Base-by-base conservation (phyloP, 1,284 basidiomycete species). In the Ustilago hordei region DNA sequence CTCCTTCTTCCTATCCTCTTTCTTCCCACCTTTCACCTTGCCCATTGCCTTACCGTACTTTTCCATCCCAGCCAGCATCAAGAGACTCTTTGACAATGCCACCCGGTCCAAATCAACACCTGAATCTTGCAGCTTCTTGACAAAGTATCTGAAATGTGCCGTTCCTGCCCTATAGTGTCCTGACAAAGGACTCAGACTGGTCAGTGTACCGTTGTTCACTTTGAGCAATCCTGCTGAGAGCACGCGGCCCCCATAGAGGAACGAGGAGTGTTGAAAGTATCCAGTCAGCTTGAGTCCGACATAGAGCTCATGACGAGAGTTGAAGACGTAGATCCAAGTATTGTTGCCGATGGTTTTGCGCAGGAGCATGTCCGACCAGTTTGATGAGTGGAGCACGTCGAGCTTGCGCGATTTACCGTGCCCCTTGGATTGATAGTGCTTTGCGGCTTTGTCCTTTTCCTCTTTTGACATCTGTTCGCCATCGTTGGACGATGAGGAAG, bases 311-410 rank as follows among this genome's bases (percentile, higher is more conserved):
- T 73, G 69, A n/a, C 80, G 67, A 28, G 73, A 71, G 60, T 81
- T 82, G 64, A 75, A 76, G 48, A 83, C 81, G 60, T 82, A 83
- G 67, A 83, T 82, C 78, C 75, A 77, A 6, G 75, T 78, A 57
- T 78, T 75, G 63, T 64, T 69, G 54, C 69, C 75, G 54, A 77
- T 77, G 12, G 71, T 69, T 53, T 83, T 83, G 28, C 81, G 70
- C 0, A 83, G 70, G 8, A 83, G 66, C 65, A 72, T 72, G 38
- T 83, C 81, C 35, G 69, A 64, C 69, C 71, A 80, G 50, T 74
- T 75, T 55, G 73, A 73, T n/a, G 65, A 55, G n/a, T 59, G 71
- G 64, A 82, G 48, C 0, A 55, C 62, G 57, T 78, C 62, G 17
- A 74, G 66, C 13, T 77, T 69, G 0, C 52, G 50, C n/a, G 69